A percentile compares a stretch with the other conserved stretches of the same genome.
These are phyloP conservation scores for Fusarium floridanum DNA, from an alignment of 2,329 filamentous ascomycete genomes.

Conservation along the genomic window DNA sequence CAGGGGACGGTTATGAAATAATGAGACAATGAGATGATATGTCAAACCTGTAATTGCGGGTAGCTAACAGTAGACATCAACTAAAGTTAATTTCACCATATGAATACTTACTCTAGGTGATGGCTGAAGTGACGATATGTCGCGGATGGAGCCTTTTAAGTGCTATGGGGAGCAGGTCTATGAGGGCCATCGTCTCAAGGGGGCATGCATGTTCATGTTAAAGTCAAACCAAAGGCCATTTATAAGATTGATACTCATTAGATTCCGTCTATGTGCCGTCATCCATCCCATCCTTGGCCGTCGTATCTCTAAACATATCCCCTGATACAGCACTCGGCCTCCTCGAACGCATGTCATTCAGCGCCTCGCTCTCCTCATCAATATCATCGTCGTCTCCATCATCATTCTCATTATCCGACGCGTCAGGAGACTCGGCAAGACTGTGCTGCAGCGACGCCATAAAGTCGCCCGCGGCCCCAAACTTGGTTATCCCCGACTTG, in stretches of 20 bases:
- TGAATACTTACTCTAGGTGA: not conserved
- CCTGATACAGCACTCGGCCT: conserved; percentile 68
- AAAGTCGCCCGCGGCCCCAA: conserved; percentile 64
- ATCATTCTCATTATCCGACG: conserved; percentile 50
- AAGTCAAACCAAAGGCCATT: not conserved
- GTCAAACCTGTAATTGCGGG: not conserved
- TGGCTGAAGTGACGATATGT: not conserved
- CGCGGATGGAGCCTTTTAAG: not conserved
- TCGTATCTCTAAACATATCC: conserved; percentile 59
- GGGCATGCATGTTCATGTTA: not conserved
- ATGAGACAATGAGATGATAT: not conserved
- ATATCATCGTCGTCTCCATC: conserved; percentile 60
- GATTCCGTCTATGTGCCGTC: conserved; percentile 54
- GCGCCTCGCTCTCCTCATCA: conserved; percentile 68
- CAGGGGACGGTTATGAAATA: not conserved
- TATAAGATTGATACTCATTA: conserved; percentile 36
- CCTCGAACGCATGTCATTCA: conserved; percentile 64
- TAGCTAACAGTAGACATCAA: not conserved
- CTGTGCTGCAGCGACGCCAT: conserved; percentile 64
- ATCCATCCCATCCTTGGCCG: conserved; percentile 34
- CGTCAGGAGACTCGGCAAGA: conserved; percentile 62
- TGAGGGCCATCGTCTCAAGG: not conserved
- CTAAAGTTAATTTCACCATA: not conserved
- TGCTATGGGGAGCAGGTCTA: not conserved
- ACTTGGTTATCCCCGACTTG: conserved; percentile 65